Evolutionary conservation across 768 basidiomycete genomes (phyloP), one percentile per base, ranked within the genome.

Genomic region (Russula abietina): DNA sequence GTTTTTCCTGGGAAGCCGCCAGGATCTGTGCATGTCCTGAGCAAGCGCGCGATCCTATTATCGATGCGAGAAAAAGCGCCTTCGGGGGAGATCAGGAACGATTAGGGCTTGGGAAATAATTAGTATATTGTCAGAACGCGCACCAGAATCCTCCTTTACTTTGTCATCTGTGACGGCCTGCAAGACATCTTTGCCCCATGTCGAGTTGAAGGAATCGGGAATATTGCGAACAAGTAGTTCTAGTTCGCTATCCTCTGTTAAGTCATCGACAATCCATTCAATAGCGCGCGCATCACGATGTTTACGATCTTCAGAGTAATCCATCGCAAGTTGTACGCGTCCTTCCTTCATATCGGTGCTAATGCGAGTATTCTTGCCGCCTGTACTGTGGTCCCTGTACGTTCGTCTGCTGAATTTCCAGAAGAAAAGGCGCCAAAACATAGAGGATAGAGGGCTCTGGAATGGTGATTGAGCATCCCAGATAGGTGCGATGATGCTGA

Each of bases 391-490:
- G 17, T 55, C 61, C 14, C 22, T 62, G 57, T 65, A 36, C 32
- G 32, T 46, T 22, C 57, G 52, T 9, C 57, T 33, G 22, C 60
- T 16, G 24, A 62, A 9, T 43, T n/a, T 28, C 12, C 14, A 32
- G 24, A 55, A 57, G 55, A 51, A 52, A 12, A 65, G 51, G 10
- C 1, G 38, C 65, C 65, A 65, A 48, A 65, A 59, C n/a, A 59
- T 30, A 2, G 57, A 32, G 6, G 65, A 62, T 4, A 59, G 60
- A 7, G 65, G 65, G 17, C 49, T 57, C 28, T 65, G 65, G 28
- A 56, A 65, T 36, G 65, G 65, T 8, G 65, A 62, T 39, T 65
- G 56, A 10, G 65, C 22, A 9, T 65, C 43, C n/a, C 11, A 24
- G 1, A 51, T 45, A n/a, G 65, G 65, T 14, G 65, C 56, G 28